Evolutionary conservation across 2,329 filamentous ascomycete species (phyloP), one percentile per base, ranked within the genome.

Genomic region (Dactylellina drechsleri): DNA sequence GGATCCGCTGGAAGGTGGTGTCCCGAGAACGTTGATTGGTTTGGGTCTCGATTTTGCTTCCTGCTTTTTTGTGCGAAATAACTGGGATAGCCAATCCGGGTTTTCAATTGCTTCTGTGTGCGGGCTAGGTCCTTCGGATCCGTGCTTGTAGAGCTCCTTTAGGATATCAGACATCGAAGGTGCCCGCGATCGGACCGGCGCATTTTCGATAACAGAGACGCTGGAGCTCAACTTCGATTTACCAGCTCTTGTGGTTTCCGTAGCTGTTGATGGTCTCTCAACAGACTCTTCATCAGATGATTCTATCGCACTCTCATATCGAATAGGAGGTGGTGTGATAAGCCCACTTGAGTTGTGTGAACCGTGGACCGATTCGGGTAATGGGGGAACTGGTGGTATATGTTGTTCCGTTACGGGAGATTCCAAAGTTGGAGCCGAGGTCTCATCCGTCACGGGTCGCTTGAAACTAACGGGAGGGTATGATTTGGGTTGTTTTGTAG

Each of bases 161-260:
- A 75, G 59, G n/a, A 75, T 75, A 31, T 75, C 71, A 36, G 71
- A 68, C 71, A 75, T 75, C 15, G 71, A 75, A 28, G 71, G 71
- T 10, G 71, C 71, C 23, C 71, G 59, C 18, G 64, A 57, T 18
- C 71, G 43, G 26, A 58, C 43, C 5, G 71, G 64, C 5, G 18
- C 64, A 13, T 43, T 50, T 20, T 75, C 71, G n/a, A 60, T 60
- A 6, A 49, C 16, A 3, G 43, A 41, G 8, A 66, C 45, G 10
- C 47, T 58, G 1, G 62, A 52, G 57, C 53, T 26, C 6, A 67
- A 41, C 43, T 65, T 64, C 4, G 71, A 62, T 60, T 65, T 68
- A 5, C 47, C 53, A 23, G 64, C 26, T 41, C 50, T 66, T 40
- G 54, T 66, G 20, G 58, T 4, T 23, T 58, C 71, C 2, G 58